Evolutionary conservation across 345 rosid genomes (phyloP).

Genomic region (Orychophragmus violaceus): DNA sequence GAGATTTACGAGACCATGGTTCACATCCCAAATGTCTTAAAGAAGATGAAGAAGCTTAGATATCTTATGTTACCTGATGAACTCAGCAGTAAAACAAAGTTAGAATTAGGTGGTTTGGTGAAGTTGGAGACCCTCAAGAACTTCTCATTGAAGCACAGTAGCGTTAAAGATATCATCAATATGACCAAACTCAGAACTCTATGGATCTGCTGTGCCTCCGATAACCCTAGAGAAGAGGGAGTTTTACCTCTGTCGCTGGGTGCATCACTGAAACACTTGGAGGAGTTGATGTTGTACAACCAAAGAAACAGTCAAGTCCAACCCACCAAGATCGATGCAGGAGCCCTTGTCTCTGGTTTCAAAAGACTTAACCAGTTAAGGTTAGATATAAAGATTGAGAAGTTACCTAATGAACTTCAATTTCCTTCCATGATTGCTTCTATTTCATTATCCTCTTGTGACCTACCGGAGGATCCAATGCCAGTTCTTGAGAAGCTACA

Average conservation of each 20-base stretch:
- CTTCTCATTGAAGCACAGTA: slow-evolving; percentile 7
- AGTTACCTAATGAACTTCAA: slow-evolving; percentile 24
- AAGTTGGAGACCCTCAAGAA: slow-evolving; percentile 18
- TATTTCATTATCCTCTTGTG: slow-evolving; percentile 29
- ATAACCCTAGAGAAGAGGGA: background rate
- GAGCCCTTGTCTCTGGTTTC: slow-evolving; percentile 17
- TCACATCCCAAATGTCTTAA: slow-evolving; percentile 22
- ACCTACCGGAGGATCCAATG: slow-evolving; percentile 40
- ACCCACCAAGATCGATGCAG: background rate
- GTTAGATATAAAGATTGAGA: slow-evolving; percentile 27
- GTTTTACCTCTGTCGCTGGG: background rate
- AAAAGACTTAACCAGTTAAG: slow-evolving; percentile 15
- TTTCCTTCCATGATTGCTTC: slow-evolving; percentile 34
- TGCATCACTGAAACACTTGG: slow-evolving; percentile 10
- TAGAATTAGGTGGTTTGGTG: slow-evolving; percentile 2
- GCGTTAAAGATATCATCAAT: slow-evolving; percentile 1
- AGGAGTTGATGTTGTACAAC: slow-evolving; percentile 12
- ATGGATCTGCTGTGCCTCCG: slow-evolving; percentile 2
- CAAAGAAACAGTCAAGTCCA: background rate
- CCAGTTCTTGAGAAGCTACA: slow-evolving; percentile 38
- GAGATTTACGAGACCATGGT: slow-evolving; percentile 5
- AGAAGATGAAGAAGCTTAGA: slow-evolving; percentile 18
- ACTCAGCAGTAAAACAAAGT: slow-evolving; percentile 1
- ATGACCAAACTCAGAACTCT: slow-evolving; percentile 18
- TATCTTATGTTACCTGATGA: slow-evolving; percentile 21